A percentile compares a stretch with the other conserved stretches of the same genome.
Conservation (phyloP, 148 eudicot genomes). For the Limonium bicolor region DNA sequence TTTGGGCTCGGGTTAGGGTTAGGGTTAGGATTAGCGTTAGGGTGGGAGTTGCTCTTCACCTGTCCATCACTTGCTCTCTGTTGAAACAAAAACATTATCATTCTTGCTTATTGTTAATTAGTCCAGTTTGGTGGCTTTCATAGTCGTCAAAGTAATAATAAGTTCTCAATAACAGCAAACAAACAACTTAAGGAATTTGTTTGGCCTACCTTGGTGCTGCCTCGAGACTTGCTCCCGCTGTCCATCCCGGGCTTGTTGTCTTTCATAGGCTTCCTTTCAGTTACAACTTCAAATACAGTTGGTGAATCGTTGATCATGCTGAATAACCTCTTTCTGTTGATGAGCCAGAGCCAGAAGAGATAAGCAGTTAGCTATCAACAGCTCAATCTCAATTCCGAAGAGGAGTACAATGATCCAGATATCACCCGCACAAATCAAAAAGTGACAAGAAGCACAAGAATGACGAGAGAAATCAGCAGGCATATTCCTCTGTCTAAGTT, state of each 20-base stretch:
- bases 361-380: no score
- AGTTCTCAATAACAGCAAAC: neutral
- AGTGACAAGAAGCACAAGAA: no score
- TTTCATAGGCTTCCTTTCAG: slow-evolving; percentile 62
- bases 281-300: slow-evolving; percentile 66
- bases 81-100: slow-evolving; percentile 4
- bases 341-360: no score
- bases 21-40: slow-evolving; percentile 1
- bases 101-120: no score
- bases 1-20: no score
- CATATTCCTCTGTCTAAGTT: no score
- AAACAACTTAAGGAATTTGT: neutral
- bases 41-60: slow-evolving; percentile 44
- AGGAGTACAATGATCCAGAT: no score
- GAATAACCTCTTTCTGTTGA: slow-evolving; percentile 77
- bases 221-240: slow-evolving; percentile 75
- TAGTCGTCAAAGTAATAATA: neutral
- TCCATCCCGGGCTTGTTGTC: slow-evolving; percentile 84
- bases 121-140: no score
- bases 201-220: slow-evolving; percentile 52
- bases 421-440: no score
- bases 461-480: no score
- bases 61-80: slow-evolving; percentile 78
- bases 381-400: no score
- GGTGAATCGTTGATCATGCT: slow-evolving; percentile 79